Percentiles rank a stretch among this genome's conserved stretches.
phyloP scores from a whole-genome alignment of 345 rosid genomes.

The Aquilaria yunnanensis region DNA sequence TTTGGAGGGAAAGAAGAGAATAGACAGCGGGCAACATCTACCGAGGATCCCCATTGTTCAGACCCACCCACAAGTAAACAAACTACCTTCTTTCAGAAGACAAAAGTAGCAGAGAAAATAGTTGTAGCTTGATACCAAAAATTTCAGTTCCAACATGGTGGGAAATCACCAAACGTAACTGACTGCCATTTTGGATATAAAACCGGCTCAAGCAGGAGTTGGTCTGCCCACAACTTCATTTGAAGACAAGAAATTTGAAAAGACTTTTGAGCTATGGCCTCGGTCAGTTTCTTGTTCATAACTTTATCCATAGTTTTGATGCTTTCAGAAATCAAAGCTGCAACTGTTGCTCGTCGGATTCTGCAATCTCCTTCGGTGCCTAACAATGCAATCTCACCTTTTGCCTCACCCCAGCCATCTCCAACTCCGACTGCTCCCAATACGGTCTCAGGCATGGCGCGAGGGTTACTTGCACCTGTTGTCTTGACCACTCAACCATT shows the following conservation, averaged over 20 bases:
- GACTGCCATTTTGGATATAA: not conserved
- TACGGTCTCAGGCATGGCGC: not conserved
- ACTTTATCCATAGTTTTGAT: not conserved
- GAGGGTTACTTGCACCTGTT: not conserved
- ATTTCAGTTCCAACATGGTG: not conserved
- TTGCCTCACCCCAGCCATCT: not conserved
- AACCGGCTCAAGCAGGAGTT: not conserved
- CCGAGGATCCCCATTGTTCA: no score
- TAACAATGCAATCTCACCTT: not conserved
- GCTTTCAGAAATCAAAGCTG: not conserved
- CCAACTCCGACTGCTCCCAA: not conserved
- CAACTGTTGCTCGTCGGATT: not conserved
- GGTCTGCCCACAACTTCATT: not conserved
- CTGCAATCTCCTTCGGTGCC: not conserved
- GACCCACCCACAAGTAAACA: no score
- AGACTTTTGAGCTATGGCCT: not conserved
- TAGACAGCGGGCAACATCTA: no score
- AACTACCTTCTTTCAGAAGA: no score
- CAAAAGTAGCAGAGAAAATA: no score
- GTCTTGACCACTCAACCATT: not conserved
- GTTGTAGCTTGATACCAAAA: no score
- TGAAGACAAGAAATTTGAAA: not conserved
- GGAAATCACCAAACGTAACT: not conserved
- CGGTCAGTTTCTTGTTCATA: not conserved
- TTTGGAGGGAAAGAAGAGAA: no score